Percentiles rank a stretch among this genome's conserved stretches.
Evolutionary conservation across 371 early-diverging fungal species (phyloP).

Genomic region (Astathelohania contejeani): DNA sequence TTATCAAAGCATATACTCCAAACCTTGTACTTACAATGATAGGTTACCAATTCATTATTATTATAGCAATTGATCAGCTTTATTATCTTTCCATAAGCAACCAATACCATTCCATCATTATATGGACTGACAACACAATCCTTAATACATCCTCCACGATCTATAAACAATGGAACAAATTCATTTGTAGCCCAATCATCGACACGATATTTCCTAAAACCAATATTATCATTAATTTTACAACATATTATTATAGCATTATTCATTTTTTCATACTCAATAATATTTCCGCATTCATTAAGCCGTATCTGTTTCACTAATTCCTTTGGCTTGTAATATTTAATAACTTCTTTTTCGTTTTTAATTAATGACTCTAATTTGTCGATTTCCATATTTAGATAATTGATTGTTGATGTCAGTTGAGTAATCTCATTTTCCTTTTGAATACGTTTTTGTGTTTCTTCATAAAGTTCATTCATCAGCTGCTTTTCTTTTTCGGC

Average conservation of each 20-base stretch:
- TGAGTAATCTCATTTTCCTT: constrained; percentile 8
- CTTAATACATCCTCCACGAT: constrained; percentile 4
- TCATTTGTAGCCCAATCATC: constrained; percentile 4
- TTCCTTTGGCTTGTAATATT: no score
- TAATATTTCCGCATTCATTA: not conserved
- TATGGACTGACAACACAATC: constrained; percentile 25
- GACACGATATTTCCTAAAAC: constrained; percentile 10
- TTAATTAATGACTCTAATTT: no score
- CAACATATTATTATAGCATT: constrained; percentile 3
- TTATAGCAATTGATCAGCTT: constrained; percentile 24
- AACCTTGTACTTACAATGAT: constrained; percentile 6
- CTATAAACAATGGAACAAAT: not conserved
- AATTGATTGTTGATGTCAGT: no score
- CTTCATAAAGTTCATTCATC: constrained; percentile 10
- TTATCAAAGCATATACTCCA: constrained; percentile 11
- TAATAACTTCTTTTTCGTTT: no score
- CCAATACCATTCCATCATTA: constrained; percentile 17
- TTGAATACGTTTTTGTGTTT: constrained; percentile 9
- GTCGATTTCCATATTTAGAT: no score
- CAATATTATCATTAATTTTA: constrained; percentile 2
- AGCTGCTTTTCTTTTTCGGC: constrained; percentile 19
- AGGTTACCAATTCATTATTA: constrained; percentile 5
- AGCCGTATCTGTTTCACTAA: no score
- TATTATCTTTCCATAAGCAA: constrained; percentile 8
- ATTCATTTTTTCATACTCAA: constrained; percentile 6